These are phyloP conservation scores for Limnomonas spitsbergensis DNA, from an alignment of 139 green algal species.

Conservation along the genomic window DNA sequence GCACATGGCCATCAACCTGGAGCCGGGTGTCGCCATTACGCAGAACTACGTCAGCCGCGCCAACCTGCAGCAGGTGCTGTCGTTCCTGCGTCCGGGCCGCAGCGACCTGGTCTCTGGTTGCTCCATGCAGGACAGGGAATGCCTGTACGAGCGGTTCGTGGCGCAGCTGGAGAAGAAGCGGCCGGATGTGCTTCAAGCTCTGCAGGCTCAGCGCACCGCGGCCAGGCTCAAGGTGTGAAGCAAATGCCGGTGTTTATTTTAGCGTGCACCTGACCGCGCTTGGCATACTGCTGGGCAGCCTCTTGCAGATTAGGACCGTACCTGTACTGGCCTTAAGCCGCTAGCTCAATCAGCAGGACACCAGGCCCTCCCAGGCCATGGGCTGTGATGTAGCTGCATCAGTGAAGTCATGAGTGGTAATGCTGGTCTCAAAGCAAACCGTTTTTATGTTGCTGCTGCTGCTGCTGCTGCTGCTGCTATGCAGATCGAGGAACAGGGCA, in stretches of 20 bases:
- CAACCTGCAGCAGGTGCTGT: constrained; percentile 68
- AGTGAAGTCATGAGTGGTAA: too few species aligned
- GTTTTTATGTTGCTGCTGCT: not conserved
- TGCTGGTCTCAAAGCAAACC: not conserved
- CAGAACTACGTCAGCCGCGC: constrained; percentile 81
- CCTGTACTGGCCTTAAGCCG: too few species aligned
- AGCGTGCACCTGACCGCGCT: too few species aligned
- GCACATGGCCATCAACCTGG: constrained; percentile 87
- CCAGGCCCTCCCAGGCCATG: not conserved
- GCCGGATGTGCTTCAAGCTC: constrained; percentile 36
- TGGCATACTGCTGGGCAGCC: too few species aligned
- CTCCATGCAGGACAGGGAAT: constrained; percentile 35
- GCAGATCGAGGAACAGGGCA: not conserved
- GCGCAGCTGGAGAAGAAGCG: constrained; percentile 38
- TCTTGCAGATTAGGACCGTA: too few species aligned
- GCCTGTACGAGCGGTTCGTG: constrained; percentile 66
- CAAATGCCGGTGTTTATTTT: not conserved
- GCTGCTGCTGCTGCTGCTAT: not conserved
- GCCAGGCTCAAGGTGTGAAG: not conserved
- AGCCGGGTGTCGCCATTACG: constrained; percentile 58
- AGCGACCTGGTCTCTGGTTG: constrained; percentile 70
- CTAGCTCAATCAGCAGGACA: too few species aligned
- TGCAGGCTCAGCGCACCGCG: not conserved
- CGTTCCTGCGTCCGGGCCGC: constrained; percentile 52
- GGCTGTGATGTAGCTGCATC: not conserved